Percentiles rank a stretch among this genome's conserved stretches.
Conservation (phyloP, 345 rosid species). For the Lumnitzera littorea region DNA sequence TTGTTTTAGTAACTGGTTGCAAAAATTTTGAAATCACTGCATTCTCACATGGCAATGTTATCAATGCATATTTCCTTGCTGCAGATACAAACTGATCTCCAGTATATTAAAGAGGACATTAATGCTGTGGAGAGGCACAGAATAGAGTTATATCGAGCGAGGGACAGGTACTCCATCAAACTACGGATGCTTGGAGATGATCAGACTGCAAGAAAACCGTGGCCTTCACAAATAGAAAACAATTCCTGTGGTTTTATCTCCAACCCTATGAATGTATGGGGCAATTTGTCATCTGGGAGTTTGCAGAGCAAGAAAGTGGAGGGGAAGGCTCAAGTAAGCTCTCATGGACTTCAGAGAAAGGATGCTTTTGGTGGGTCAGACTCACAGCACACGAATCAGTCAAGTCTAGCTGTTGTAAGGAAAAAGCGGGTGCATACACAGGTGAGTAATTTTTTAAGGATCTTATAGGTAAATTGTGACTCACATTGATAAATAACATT, state of each 20-base stretch:
- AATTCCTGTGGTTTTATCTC: conserved; percentile 39
- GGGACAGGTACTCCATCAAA: conserved; percentile 71
- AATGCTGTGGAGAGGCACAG: conserved; percentile 86
- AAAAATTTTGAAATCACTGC: no score
- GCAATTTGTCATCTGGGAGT: conserved; percentile 49
- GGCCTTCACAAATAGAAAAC: conserved; percentile 57
- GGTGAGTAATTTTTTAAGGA: conserved; percentile 37
- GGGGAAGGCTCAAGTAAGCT: conserved; percentile 58
- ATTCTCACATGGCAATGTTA: not conserved
- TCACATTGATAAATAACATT: conserved; percentile 1
- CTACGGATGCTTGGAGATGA: conserved; percentile 88
- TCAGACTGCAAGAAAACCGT: conserved; percentile 42
- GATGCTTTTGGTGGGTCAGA: conserved; percentile 62
- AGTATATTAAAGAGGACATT: conserved; percentile 81
- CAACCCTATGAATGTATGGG: conserved; percentile 48
- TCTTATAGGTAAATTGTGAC: not conserved
- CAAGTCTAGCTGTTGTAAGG: conserved; percentile 59
- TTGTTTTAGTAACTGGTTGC: no score
- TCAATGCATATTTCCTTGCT: conserved; percentile 9
- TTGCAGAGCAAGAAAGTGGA: conserved; percentile 55
- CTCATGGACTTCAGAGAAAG: conserved; percentile 65
- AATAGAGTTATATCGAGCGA: conserved; percentile 70
- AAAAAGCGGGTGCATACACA: conserved; percentile 88
- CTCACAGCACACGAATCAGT: conserved; percentile 62
- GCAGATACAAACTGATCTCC: conserved; percentile 83